phyloP scores from a whole-genome alignment of 1,284 basidiomycete species.

The Fomitiporia mediterranea region DNA sequence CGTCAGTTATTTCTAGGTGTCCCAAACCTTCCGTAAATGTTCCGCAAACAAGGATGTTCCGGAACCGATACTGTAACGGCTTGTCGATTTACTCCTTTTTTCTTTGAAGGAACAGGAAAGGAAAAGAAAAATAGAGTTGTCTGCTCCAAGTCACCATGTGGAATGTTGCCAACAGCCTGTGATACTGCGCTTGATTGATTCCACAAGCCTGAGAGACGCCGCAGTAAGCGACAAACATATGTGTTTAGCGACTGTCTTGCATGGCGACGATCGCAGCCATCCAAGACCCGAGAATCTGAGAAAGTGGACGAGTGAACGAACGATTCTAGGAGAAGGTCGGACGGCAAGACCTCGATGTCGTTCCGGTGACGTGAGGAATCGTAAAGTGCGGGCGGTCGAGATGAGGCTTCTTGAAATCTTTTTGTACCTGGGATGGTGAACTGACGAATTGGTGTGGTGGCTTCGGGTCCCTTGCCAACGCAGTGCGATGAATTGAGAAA shows the following conservation, averaged over 20 bases:
- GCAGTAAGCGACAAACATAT: not conserved
- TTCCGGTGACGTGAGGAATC: not conserved
- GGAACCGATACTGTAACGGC: no score
- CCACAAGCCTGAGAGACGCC: not conserved
- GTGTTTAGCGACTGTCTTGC: not conserved
- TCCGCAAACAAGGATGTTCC: no score
- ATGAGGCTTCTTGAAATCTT: no score
- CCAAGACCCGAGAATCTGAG: not conserved
- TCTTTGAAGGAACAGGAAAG: no score
- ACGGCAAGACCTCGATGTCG: not conserved
- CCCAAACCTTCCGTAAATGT: no score
- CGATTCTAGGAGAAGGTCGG: not conserved
- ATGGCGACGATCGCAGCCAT: not conserved
- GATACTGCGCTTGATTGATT: not conserved
- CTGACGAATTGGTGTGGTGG: not conserved
- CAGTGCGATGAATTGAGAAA: not conserved
- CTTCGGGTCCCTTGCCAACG: conserved; percentile 15
- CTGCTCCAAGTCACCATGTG: not conserved
- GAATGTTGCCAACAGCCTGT: not conserved
- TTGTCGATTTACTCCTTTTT: no score
- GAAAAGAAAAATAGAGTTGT: no score
- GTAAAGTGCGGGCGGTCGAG: not conserved
- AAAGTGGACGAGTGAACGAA: not conserved
- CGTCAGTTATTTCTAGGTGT: no score
- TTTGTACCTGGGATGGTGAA: not conserved